Percentiles rank a stretch among this genome's conserved stretches.
phyloP scores from a whole-genome alignment of 257 asterid species.

The Capsicum rhomboideum region DNA sequence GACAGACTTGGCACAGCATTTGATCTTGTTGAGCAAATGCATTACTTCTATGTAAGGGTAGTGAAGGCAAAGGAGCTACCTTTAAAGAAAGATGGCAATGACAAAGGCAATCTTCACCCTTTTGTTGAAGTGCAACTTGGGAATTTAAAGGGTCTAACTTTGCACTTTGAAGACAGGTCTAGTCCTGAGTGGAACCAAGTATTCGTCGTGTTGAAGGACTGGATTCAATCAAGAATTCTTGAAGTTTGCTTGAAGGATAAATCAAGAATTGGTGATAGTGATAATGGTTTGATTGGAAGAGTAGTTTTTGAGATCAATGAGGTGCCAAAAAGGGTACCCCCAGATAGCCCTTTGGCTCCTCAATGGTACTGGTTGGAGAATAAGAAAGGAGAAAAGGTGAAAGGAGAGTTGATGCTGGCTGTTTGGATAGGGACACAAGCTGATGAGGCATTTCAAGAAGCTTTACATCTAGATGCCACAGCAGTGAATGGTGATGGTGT shows the following conservation, averaged over 20 bases:
- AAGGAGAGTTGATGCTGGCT: constrained; percentile 77
- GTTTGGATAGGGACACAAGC: constrained; percentile 92
- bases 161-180: constrained; percentile 24
- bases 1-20: constrained; percentile 61
- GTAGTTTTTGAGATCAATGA: constrained; percentile 48
- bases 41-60: constrained; percentile 56
- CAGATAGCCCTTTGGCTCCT: constrained; percentile 80
- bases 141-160: constrained; percentile 43
- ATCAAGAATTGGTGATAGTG: constrained; percentile 36
- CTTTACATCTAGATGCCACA: constrained; percentile 65
- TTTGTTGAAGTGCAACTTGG: constrained; percentile 71
- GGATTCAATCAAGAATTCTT: constrained; percentile 41
- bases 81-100: constrained; percentile 23
- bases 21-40: constrained; percentile 90
- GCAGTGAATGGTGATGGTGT: constrained; percentile 54
- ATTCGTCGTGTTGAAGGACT: constrained; percentile 45
- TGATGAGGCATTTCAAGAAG: constrained; percentile 85
- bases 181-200: constrained; percentile 84
- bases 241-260: constrained; percentile 64
- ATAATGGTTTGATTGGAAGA: constrained; percentile 49
- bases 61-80: constrained; percentile 65
- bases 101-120: constrained; percentile 33
- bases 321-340: constrained; percentile 80
- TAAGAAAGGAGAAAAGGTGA: constrained; percentile 35
- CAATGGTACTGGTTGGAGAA: constrained; percentile 63